These are phyloP conservation scores for Apophysomyces variabilis DNA, from an alignment of 371 early-diverging fungal species.

Conservation along the genomic window DNA sequence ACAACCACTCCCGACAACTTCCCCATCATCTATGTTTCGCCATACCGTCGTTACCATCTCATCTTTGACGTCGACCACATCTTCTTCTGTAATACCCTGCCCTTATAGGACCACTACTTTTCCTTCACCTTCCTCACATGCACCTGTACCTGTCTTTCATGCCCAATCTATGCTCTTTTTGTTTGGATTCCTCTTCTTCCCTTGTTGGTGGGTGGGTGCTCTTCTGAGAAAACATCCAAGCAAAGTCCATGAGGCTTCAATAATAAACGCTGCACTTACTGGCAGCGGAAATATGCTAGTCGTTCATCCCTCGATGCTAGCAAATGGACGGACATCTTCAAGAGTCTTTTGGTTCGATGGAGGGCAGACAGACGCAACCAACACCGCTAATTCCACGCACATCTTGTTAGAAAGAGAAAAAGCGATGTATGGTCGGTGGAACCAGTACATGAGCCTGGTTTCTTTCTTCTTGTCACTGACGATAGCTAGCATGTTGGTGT, in stretches of 20 bases:
- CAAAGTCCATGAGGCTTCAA: not conserved
- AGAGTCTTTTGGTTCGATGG: slow-evolving; percentile 17
- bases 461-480: slow-evolving; percentile 28
- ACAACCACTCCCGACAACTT: not conserved
- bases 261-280: not conserved
- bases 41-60: slow-evolving; percentile 1
- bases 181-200: slow-evolving; percentile 51
- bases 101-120: not conserved
- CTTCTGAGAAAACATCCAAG: slow-evolving; percentile 13
- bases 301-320: slow-evolving; percentile 40
- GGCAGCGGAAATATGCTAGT: slow-evolving; percentile 8
- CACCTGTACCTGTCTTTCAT: slow-evolving; percentile 22
- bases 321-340: slow-evolving; percentile 34
- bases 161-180: slow-evolving; percentile 44
- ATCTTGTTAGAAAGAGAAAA: slow-evolving; percentile 15
- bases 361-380: not conserved
- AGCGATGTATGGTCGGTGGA: slow-evolving; percentile 32
- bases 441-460: slow-evolving; percentile 32
- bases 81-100: not conserved
- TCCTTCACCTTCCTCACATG: not conserved
- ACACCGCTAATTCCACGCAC: not conserved
- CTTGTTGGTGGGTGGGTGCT: slow-evolving; percentile 53
- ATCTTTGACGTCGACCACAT: not conserved
- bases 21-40: not conserved
- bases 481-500: slow-evolving; percentile 26